Evolutionary conservation across 768 basidiomycete species (phyloP).

Genomic region (Xerocomellus intermedius): DNA sequence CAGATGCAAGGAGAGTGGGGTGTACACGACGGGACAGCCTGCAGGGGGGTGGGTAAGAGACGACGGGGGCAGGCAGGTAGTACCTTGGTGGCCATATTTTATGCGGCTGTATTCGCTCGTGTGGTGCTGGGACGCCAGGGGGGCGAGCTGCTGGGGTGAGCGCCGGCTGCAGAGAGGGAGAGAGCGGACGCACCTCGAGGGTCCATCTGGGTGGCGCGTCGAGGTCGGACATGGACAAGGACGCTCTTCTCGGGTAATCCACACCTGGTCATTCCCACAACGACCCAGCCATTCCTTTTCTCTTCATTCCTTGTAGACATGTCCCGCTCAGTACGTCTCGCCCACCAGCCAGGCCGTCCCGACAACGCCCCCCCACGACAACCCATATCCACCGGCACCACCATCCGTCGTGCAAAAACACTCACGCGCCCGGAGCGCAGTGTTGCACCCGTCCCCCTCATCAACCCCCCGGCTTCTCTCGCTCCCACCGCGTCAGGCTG

Average conservation of each 20-base stretch:
- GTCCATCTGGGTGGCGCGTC: constrained; percentile 18
- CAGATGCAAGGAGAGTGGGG: constrained; percentile 60
- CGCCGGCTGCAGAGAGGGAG: background rate
- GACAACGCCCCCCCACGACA: constrained; percentile 56
- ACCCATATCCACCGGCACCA: constrained; percentile 52
- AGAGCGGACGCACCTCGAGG: constrained; percentile 15
- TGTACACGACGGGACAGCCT: constrained; percentile 60
- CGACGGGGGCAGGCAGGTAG: background rate
- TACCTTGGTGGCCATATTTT: constrained; percentile 58
- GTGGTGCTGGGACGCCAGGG: constrained; percentile 74
- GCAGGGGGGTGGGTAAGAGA: background rate
- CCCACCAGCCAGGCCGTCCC: constrained; percentile 13
- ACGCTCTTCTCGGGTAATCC: too few relatives aligned
- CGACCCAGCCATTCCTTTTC: background rate
- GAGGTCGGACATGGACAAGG: constrained; percentile 12
- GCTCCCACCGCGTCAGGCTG: constrained; percentile 38
- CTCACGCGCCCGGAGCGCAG: constrained; percentile 94
- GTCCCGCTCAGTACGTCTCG: constrained; percentile 24
- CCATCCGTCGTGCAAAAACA: constrained; percentile 88
- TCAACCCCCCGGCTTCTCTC: constrained; percentile 68
- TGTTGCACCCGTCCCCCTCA: constrained; percentile 91
- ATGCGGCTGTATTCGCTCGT: constrained; percentile 64
- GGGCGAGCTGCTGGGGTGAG: constrained; percentile 41
- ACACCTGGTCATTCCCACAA: background rate
- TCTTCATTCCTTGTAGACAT: constrained; percentile 2